Base-by-base conservation (phyloP, 768 basidiomycete genomes). In the Galerina marginata region DNA sequence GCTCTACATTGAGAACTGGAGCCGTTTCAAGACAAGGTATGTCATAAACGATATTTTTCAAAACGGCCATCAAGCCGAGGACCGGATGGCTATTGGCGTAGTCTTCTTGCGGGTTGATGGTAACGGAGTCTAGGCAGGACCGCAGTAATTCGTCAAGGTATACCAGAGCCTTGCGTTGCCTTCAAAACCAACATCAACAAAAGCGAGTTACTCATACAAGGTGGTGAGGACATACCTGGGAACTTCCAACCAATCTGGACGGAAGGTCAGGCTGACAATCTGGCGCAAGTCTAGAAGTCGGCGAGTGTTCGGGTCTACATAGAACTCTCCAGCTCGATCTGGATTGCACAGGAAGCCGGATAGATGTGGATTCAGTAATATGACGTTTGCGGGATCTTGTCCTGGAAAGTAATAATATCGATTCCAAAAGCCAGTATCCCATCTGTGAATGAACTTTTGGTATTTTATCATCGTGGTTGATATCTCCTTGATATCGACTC, bases 331-430 rank as follows among this genome's bases (percentile, higher is more conserved):
- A 25, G 61, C 59, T 26, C 59, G 45, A 15, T 37, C 14, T 14
- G 15, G 36, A 45, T 63, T 47, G 12, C 37, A 43, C 33, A 66
- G 48, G 42, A 63, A 66, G 20, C 25, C 39, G 20, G 49, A 45
- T 15, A 63, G 60, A 40, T 66, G 65, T 10, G 61, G 59, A 36
- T 66, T 66, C 23, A 66, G 47, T 36, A 43, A 37, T 15, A 63
- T 36, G 12, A 66, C 61, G 15, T 56, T 57, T 39, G 53, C 36
- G 6, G 56, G 37, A 14, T 48, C 26, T 16, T 40, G 33, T n/a
- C 20, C 40, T 25, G 29, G 33, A 40, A 23, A 48, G 26, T 49
- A 56, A 60, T 14, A 42, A 29, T 20, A 39, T 54, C 2, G 44
- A 20, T 20, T 46, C 55, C 61, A 62, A 15, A 54, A 54, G 3